Conservation (phyloP, 306 rosid species). For the Vicia villosa region DNA sequence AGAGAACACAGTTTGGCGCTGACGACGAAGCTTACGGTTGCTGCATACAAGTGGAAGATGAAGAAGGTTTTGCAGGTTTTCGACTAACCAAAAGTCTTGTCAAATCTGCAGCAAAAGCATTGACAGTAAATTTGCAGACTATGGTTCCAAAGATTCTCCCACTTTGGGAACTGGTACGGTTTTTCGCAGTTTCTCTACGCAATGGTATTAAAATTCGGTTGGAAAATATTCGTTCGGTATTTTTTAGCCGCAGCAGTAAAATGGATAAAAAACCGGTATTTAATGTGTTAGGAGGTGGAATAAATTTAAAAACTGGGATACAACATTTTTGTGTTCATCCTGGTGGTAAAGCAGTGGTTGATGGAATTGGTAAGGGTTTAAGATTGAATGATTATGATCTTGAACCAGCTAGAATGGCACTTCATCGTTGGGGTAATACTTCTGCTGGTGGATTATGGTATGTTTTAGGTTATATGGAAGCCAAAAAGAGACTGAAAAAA, state of each 20-base stretch:
- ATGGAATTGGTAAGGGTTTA: constrained; percentile 73
- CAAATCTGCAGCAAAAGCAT: constrained; percentile 65
- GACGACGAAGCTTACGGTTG: constrained; percentile 74
- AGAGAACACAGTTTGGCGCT: constrained; percentile 68
- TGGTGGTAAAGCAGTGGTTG: constrained; percentile 74
- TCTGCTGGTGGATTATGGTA: constrained; percentile 92
- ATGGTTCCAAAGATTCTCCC: constrained; percentile 67
- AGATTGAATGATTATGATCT: constrained; percentile 61
- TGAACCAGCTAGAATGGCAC: constrained; percentile 84
- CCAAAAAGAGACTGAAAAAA: constrained; percentile 76
- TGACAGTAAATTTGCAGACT: constrained; percentile 55
- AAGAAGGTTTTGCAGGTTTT: constrained; percentile 63
- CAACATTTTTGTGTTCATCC: constrained; percentile 86
- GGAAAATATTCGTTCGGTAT: constrained; percentile 25
- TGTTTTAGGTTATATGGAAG: constrained; percentile 91
- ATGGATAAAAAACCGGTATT: background rate
- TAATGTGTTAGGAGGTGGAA: constrained; percentile 40
- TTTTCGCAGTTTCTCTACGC: constrained; percentile 21
- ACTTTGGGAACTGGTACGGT: constrained; percentile 51
- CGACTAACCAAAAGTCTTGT: constrained; percentile 66
- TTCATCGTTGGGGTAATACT: constrained; percentile 83
- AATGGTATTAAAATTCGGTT: constrained; percentile 1
- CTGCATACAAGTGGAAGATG: constrained; percentile 77
- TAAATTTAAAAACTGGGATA: constrained; percentile 64
- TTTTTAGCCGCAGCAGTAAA: constrained; percentile 15